Evolutionary conservation across 1,284 basidiomycete species (phyloP), one percentile per base, ranked within the genome.

Genomic region (Stereum hirsutum): DNA sequence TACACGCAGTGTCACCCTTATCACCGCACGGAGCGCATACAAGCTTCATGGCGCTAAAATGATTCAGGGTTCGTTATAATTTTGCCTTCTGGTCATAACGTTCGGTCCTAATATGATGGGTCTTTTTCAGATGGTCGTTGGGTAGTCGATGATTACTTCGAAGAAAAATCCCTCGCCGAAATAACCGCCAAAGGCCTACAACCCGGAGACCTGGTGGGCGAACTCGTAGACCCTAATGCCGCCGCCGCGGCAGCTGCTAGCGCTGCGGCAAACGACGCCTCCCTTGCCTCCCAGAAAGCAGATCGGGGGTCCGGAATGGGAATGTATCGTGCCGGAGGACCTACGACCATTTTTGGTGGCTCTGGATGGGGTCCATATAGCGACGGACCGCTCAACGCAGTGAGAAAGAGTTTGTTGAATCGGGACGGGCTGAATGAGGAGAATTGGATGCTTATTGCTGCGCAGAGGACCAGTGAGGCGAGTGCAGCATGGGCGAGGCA

Each of bases 131-230:
- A 90, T 41, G 95, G 94, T 3, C 75, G 79, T 55, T 91, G 89
- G 78, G 83, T 98, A 2, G 75, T 79, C 15, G 95, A 99, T 58
- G 95, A 99, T 65, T 99, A 99, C 63, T 91, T 92, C 64, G 91
- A 96, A 65, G 84, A 83, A 33, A 83, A 83, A 45, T 78, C 76
- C 0, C 70, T 84, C 1, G 78, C 74, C 44, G 83, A 88, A 42
- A 83, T 86, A 52, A 72, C 75, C 4, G 73, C 72, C 30, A 76
- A 78, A 27, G 88, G 87, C 6, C 70, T 85, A 49, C 80, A 82
- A 53, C 70, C 90, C 0, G 83, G 85, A 6, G 81, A 88, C 34
- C 71, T 65, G 8, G 87, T 89, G 2, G 84, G 85, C 19, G 90
- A 92, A 39, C 74, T 87, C 2, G 75, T 79, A n/a, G 87, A 91